phyloP scores from a whole-genome alignment of 257 asterid species.

The Solanum chiquidenum region DNA sequence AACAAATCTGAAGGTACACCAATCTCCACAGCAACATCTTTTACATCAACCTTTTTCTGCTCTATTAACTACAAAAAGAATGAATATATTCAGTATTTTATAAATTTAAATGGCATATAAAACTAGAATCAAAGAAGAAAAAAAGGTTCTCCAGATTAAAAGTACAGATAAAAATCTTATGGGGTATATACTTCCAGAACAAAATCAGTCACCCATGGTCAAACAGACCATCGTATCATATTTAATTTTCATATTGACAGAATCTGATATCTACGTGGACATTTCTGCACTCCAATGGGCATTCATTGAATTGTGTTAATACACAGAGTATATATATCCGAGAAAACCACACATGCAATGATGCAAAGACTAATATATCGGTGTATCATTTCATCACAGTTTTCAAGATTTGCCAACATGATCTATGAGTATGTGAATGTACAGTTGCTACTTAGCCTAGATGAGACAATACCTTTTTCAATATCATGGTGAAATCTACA shows the following conservation, averaged over 20 bases:
- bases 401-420: neutral
- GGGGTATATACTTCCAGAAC: neutral
- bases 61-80: conserved; percentile 57
- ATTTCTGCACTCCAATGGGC: neutral
- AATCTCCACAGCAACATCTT: conserved; percentile 68
- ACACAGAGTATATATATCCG: neutral
- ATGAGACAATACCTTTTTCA: conserved; percentile 58
- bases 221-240: neutral
- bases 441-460: neutral
- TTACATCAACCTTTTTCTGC: conserved; percentile 55
- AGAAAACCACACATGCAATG: neutral
- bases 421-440: neutral
- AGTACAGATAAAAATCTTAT: neutral
- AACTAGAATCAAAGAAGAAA: neutral
- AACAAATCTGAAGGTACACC: conserved; percentile 65
- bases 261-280: neutral
- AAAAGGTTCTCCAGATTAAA: neutral
- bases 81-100: neutral
- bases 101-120: neutral
- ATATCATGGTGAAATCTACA: conserved; percentile 36
- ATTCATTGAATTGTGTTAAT: neutral
- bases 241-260: neutral
- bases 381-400: neutral
- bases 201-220: neutral
- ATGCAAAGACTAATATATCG: conserved; percentile 1